Conservation (phyloP, 805 yeast genomes). For the Kazachstania kunashirensis region DNA sequence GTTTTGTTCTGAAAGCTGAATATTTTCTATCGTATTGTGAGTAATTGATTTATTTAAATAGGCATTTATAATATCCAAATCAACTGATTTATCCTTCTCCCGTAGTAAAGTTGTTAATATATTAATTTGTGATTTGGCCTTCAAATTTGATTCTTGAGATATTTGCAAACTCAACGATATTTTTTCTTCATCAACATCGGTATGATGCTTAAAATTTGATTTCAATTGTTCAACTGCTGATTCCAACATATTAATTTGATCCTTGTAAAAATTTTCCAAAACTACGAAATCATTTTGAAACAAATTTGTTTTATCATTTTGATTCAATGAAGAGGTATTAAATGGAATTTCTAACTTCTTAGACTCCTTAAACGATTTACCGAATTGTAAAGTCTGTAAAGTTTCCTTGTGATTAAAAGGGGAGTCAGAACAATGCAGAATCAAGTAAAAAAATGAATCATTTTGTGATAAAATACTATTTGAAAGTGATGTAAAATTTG, state of each 20-base stretch:
- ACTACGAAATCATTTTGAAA: background rate
- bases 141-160: background rate
- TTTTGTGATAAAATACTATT: too few species aligned
- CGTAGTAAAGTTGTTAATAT: background rate
- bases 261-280: background rate
- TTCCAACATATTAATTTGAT: background rate
- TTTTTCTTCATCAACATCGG: background rate
- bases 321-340: background rate
- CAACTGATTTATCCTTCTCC: background rate
- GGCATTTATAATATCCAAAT: background rate
- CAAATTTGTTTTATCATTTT: background rate
- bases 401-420: conserved; percentile 50
- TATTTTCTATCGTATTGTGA: background rate
- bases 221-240: background rate
- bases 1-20: background rate
- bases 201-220: background rate
- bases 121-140: conserved; percentile 15
- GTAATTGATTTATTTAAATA: background rate
- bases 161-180: background rate
- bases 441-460: background rate
- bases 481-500: too few species aligned
- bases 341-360: background rate
- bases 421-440: background rate
- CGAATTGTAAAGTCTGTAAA: conserved; percentile 62
- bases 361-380: conserved; percentile 29